phyloP scores from a whole-genome alignment of 2,329 filamentous ascomycete species.

The Aspergillus ochraceus region DNA sequence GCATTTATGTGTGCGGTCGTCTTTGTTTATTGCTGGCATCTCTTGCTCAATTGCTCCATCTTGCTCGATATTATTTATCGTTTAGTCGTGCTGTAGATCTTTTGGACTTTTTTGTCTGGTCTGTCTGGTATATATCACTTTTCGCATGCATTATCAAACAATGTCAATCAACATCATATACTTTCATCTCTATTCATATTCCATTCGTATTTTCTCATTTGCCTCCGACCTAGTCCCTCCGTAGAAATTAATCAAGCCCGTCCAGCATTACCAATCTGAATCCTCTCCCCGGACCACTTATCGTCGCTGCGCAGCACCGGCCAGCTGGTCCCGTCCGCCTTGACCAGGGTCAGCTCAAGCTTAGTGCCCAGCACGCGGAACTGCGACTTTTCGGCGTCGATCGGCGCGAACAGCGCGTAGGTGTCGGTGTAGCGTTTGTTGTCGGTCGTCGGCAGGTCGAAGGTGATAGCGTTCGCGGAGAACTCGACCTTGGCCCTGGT shows the following conservation, averaged over 20 bases:
- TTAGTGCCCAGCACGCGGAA: slow-evolving; percentile 88
- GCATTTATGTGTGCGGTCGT: slow-evolving; percentile 6
- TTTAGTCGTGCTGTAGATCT: not conserved
- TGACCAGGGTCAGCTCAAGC: slow-evolving; percentile 73
- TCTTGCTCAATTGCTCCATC: slow-evolving; percentile 1
- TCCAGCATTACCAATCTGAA: slow-evolving; percentile 83
- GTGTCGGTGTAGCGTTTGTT: slow-evolving; percentile 75
- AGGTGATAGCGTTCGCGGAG: slow-evolving; percentile 58
- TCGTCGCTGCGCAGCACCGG: slow-evolving; percentile 81
- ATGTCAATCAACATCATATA: not conserved
- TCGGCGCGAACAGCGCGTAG: slow-evolving; percentile 73
- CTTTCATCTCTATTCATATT: not conserved
- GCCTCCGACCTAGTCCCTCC: too few relatives aligned
- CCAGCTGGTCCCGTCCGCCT: slow-evolving; percentile 78
- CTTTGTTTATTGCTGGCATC: not conserved
- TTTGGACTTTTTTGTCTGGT: not conserved
- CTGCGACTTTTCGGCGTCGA: slow-evolving; percentile 72
- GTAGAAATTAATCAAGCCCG: slow-evolving; percentile 41
- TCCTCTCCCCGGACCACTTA: slow-evolving; percentile 70
- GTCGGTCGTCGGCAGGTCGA: slow-evolving; percentile 86
- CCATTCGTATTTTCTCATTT: not conserved
- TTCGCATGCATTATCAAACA: not conserved
- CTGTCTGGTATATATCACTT: not conserved
- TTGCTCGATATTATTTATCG: too few relatives aligned
- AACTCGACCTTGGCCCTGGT: slow-evolving; percentile 73